phyloP scores from a whole-genome alignment of 306 rosid species.

The Medicago ruthenica region DNA sequence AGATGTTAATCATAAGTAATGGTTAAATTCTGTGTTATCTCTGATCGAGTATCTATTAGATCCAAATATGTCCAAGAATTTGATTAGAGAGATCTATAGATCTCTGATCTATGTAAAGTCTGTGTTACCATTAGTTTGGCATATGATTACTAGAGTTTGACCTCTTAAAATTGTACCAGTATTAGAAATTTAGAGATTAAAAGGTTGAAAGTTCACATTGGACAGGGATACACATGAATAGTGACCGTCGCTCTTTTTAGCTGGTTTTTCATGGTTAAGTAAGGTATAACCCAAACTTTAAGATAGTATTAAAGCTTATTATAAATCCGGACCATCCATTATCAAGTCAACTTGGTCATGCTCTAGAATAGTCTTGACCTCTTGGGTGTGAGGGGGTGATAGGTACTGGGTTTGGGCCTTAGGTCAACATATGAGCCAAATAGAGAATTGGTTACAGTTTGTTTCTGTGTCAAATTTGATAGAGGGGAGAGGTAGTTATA shows the following conservation, averaged over 20 bases:
- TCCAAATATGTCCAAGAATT: constrained; percentile 1
- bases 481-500: no score
- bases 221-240: neutral
- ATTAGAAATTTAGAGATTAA: constrained; percentile 12
- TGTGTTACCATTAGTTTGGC: neutral
- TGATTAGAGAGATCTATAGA: neutral
- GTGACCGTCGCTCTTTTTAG: neutral
- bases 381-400: no score
- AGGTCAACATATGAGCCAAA: no score
- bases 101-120: constrained; percentile 12
- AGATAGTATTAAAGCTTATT: neutral
- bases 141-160: constrained; percentile 12
- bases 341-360: neutral
- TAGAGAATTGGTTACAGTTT: no score
- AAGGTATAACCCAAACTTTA: neutral
- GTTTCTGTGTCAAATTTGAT: no score
- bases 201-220: neutral
- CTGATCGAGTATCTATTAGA: neutral
- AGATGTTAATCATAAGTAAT: neutral
- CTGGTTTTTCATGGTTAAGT: neutral
- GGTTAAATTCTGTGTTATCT: neutral
- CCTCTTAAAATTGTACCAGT: neutral
- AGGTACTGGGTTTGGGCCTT: no score
- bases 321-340: neutral
- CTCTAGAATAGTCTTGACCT: no score